phyloP scores from a whole-genome alignment of 306 rosid species.

The Begonia loranthoides region DNA sequence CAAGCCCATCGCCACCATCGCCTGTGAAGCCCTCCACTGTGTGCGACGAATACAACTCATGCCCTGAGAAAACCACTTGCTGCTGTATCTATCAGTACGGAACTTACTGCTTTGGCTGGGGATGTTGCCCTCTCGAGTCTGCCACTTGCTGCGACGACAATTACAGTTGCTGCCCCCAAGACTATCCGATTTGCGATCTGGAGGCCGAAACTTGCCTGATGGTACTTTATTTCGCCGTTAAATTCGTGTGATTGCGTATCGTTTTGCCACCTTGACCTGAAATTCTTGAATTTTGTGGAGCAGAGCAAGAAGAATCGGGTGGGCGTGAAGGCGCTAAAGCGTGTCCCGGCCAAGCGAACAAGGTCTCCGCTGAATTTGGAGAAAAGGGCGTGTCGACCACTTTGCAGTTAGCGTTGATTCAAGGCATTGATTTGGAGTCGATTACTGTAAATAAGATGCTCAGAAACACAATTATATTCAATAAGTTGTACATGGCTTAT shows the following conservation, averaged over 20 bases:
- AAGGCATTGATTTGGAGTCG: no score
- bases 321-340: background rate
- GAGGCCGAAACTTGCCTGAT: background rate
- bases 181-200: background rate
- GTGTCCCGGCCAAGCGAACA: background rate
- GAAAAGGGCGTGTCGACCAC: background rate
- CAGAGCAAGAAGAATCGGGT: background rate
- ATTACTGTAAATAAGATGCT: no score
- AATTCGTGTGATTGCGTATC: no score
- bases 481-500: no score
- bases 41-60: constrained; percentile 2
- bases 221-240: background rate
- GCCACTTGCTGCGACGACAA: constrained; percentile 3
- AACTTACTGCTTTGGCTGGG: constrained; percentile 1
- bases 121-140: constrained; percentile 2
- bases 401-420: no score
- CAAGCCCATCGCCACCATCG: constrained; percentile 2
- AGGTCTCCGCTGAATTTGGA: background rate
- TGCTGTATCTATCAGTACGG: background rate
- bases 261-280: background rate
- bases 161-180: constrained; percentile 3
- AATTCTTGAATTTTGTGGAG: background rate
- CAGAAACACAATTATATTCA: no score
- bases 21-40: background rate
- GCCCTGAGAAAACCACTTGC: background rate